Evolutionary conservation across 768 basidiomycete species (phyloP).

Genomic region (Hericium alpestre): DNA sequence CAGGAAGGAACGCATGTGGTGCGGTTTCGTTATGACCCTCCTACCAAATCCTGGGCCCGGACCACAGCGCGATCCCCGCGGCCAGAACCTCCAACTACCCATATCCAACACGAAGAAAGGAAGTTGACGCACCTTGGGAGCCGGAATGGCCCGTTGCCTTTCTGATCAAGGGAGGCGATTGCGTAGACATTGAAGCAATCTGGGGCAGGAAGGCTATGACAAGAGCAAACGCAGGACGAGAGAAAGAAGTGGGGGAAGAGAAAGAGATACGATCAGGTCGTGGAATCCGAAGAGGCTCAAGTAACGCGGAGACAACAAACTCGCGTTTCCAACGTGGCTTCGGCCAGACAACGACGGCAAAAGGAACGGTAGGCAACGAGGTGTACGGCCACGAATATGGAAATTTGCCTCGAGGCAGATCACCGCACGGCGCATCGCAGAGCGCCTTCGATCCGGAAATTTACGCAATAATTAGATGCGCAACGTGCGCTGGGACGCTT

Average conservation of each 20-base stretch:
- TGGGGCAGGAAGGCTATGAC: background rate
- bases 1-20: background rate
- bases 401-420: conserved; percentile 16
- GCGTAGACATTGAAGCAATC: conserved; percentile 10
- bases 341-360: conserved; percentile 10
- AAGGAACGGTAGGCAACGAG: conserved; percentile 13
- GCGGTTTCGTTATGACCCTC: no score
- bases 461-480: no score
- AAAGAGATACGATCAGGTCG: conserved; percentile 6
- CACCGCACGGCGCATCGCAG: conserved; percentile 5
- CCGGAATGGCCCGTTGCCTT: conserved; percentile 3
- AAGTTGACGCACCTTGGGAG: conserved; percentile 7
- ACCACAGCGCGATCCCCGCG: background rate
- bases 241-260: conserved; percentile 8
- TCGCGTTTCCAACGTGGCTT: conserved; percentile 17
- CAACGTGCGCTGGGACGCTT: no score
- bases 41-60: no score
- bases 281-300: conserved; percentile 10
- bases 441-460: no score
- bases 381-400: conserved; percentile 9
- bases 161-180: conserved; percentile 13
- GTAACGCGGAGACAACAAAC: conserved; percentile 12
- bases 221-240: background rate
- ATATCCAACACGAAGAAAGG: background rate
- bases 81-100: conserved; percentile 3